Base-by-base conservation (phyloP, 371 early-diverging fungal species). In the Circinella umbellata region DNA sequence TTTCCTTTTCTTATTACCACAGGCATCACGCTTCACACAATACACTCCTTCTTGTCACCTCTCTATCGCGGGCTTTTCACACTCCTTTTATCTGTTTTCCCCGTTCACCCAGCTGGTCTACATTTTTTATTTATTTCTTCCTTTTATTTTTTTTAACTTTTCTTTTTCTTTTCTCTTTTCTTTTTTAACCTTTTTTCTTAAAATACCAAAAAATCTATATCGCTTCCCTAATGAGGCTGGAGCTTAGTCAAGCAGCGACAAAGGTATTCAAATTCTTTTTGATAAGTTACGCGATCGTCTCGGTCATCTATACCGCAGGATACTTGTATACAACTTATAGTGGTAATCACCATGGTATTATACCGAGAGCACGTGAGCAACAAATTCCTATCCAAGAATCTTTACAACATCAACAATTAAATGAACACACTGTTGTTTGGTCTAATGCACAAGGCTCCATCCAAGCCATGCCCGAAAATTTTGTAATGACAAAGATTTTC, bases 401-500 rank as follows among this genome's bases (percentile, higher is more conserved):
- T 18, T 11, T 63, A 51, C 51, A 51, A 51, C 57, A 57, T 55
- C 65, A 63, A n/a, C 46, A 67, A 14, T 38, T 53, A 10, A 63
- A 64, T 39, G 68, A 68, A 46, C 73, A 72, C 35, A 69, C 69
- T 4, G 66, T 72, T 34, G 69, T 69, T 11, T 72, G 73, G 73
- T 68, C 73, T 9, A 55, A 61, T 49, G 64, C 59, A 27, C 64
- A 66, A 42, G 73, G 65, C 18, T 53, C 57, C 55, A 63, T 61
- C n/a, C 73, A 76, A 49, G 57, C 75, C 15, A 78, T 78, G 63
- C 67, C 83, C 4, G 88, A 88, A 63, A 80, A 83, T 20, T 84
- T 86, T 59, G 74, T 88, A 53, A 72, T 89, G 71, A 82, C 84
- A 51, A 90, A 90, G 69, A 79, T 88, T 4, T 91, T 87, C 70